Evolutionary conservation across 1,284 basidiomycete genomes (phyloP), one percentile per base, ranked within the genome.

Genomic region (Fereydounia khargensis): DNA sequence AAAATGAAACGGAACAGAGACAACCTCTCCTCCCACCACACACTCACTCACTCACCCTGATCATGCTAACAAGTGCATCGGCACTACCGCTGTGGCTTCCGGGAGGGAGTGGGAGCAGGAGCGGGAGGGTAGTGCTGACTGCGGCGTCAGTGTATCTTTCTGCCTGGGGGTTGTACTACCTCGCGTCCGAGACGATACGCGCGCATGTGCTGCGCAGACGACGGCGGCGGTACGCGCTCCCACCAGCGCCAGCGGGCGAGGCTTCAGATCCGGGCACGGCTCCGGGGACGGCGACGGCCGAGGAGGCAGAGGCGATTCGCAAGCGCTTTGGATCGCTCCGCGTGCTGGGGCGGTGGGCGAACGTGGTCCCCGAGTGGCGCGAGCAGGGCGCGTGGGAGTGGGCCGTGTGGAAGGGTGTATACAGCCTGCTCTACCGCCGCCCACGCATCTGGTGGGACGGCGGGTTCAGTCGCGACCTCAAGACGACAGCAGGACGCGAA

Each of bases 331-430:
- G 57, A 2, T 45, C 54, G 1, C 42, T 74, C 21, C 47, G 50
- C 14, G 52, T 74, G 13, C 46, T 60, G 1, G 68, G 71, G 3
- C 40, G 74, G 16, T 76, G 64, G 11, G 52, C 77, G 61, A 80
- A 80, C 54, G 78, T 79, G 2, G 77, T 79, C 37, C 72, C 74
- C 9, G 79, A 80, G 50, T 81, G 79, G 79, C 68, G 79, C 46
- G 80, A 80, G 52, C 79, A 80, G 57, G 79, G 79, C n/a, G 74
- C 75, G 18, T 75, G 65, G 63, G 64, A 68, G 40, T 72, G 64
- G 64, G 35, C 55, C 13, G 51, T 47, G 18, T 69, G 65, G 61
- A 68, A 69, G 40, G 31, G 50, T 4, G 36, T 63, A 28, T 57
- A 66, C 36, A 47, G 44, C 28, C 24, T 51, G n/a, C 47, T 70